A percentile compares a stretch with the other conserved stretches of the same genome.
phyloP scores from a whole-genome alignment of 2,329 filamentous ascomycete genomes.

The Calonectria crousiana region DNA sequence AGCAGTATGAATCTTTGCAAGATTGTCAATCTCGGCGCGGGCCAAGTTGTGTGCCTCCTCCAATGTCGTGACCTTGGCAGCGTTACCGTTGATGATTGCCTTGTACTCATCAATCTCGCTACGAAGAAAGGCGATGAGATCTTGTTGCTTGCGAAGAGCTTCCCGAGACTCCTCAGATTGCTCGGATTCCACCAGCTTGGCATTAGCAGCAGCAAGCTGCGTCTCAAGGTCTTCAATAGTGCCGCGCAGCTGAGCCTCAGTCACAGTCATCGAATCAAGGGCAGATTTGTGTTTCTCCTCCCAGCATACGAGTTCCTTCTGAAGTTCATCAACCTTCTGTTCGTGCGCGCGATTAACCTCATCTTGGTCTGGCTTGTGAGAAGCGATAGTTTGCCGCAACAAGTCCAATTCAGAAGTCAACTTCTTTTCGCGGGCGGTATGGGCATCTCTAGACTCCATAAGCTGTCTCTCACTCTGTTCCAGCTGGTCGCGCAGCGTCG shows the following conservation, averaged over 20 bases:
- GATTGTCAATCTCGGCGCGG: constrained; percentile 56
- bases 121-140: constrained; percentile 72
- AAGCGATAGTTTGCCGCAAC: constrained; percentile 69
- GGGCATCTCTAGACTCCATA: constrained; percentile 76
- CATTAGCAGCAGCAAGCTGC: constrained; percentile 66
- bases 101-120: constrained; percentile 86
- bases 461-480: constrained; percentile 88
- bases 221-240: constrained; percentile 81
- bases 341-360: constrained; percentile 58
- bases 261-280: constrained; percentile 77
- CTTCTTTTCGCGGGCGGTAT: constrained; percentile 81
- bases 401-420: constrained; percentile 78
- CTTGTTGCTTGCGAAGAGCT: constrained; percentile 67
- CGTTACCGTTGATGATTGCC: constrained; percentile 76
- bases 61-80: constrained; percentile 77
- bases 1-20: constrained; percentile 42
- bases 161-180: constrained; percentile 55
- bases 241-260: constrained; percentile 78
- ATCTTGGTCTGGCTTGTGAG: constrained; percentile 25
- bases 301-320: constrained; percentile 80
- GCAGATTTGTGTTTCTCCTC: constrained; percentile 80
- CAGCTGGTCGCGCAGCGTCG: constrained; percentile 88
- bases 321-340: constrained; percentile 72
- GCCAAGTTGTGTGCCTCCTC: constrained; percentile 78
- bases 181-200: constrained; percentile 58